These are phyloP conservation scores for Suillus subalutaceus DNA, from an alignment of 768 basidiomycete species.

Conservation along the genomic window DNA sequence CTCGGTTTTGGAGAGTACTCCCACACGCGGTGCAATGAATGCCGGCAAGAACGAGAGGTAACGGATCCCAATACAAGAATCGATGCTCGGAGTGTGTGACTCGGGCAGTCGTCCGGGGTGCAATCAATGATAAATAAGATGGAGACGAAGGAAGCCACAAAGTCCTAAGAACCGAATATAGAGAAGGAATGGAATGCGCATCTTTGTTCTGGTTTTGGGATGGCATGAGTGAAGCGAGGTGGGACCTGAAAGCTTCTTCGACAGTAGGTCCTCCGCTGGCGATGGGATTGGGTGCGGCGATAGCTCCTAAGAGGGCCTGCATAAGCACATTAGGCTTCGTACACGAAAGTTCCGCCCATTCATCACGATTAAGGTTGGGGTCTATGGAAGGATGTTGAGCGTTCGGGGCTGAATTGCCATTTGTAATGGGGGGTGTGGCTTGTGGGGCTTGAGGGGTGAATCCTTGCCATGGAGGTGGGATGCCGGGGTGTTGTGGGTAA, in stretches of 20 bases:
- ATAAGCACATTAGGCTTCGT: conserved; percentile 62
- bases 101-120: conserved; percentile 66
- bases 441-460: conserved; percentile 31
- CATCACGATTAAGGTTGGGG: conserved; percentile 56
- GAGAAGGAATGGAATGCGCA: conserved; percentile 60
- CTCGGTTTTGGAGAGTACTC: conserved; percentile 61
- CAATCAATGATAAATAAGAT: conserved; percentile 74
- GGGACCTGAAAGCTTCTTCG: conserved; percentile 80
- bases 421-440: conserved; percentile 28
- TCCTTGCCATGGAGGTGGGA: conserved; percentile 32
- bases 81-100: conserved; percentile 68
- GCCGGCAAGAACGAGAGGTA: conserved; percentile 81
- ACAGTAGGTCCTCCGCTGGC: conserved; percentile 64
- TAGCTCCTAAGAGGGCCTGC: conserved; percentile 53
- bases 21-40: conserved; percentile 73
- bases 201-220: conserved; percentile 45
- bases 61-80: conserved; percentile 89
- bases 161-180: conserved; percentile 79
- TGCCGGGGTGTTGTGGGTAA: conserved; percentile 35
- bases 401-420: conserved; percentile 14
- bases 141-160: conserved; percentile 86
- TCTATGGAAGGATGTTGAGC: conserved; percentile 43
- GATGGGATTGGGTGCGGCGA: conserved; percentile 65
- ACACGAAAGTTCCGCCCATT: conserved; percentile 65
- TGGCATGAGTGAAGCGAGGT: conserved; percentile 65